phyloP scores from a whole-genome alignment of 148 eudicot species.

The Hydrangea macrophylla region DNA sequence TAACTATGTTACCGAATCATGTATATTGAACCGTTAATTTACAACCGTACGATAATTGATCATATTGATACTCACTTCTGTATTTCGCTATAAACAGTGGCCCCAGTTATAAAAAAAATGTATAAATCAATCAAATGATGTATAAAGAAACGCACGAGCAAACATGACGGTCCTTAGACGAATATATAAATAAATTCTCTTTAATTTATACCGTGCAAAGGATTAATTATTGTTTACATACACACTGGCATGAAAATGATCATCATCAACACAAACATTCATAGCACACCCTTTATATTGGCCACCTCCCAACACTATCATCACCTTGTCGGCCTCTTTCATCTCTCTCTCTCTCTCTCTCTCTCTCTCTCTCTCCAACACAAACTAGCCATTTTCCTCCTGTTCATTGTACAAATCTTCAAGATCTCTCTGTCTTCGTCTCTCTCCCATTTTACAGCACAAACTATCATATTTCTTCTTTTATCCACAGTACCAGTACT shows the following conservation, averaged over 20 bases:
- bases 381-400: no score
- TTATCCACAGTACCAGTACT: background rate
- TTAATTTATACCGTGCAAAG: no score
- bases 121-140: background rate
- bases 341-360: background rate
- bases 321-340: slow-evolving; percentile 22
- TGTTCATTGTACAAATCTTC: no score
- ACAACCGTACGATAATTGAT: background rate
- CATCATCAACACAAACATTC: slow-evolving; percentile 14
- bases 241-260: background rate
- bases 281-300: slow-evolving; percentile 8
- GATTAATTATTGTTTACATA: background rate
- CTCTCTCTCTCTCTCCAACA: slow-evolving; percentile 18
- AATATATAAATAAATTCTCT: background rate
- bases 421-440: background rate
- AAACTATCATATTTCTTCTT: background rate
- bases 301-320: slow-evolving; percentile 16
- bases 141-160: slow-evolving; percentile 7
- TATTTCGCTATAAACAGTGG: background rate
- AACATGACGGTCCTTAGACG: background rate
- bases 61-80: background rate
- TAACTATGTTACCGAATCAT: background rate
- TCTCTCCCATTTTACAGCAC: background rate
- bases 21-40: background rate
- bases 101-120: background rate